phyloP scores from a whole-genome alignment of 306 rosid species.

The Senna siamea region DNA sequence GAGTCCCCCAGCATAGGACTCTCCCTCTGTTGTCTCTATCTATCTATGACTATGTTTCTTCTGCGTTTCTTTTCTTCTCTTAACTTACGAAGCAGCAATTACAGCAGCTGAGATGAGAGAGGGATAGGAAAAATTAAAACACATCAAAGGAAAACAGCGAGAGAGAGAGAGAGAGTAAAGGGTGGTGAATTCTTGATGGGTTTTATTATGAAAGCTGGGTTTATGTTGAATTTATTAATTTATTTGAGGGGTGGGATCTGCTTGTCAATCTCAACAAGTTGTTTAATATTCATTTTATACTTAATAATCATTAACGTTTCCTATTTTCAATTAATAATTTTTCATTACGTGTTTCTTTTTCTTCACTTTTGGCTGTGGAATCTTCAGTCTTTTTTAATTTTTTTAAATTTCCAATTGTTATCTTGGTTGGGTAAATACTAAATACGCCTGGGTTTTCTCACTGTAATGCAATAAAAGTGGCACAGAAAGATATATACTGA shows the following conservation, averaged over 20 bases:
- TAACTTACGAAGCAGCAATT: slow-evolving; percentile 48
- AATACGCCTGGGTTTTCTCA: slow-evolving; percentile 47
- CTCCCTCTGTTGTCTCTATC: slow-evolving; percentile 19
- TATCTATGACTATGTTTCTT: not conserved
- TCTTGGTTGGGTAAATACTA: slow-evolving; percentile 33
- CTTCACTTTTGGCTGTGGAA: slow-evolving; percentile 55
- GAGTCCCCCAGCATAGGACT: slow-evolving; percentile 78
- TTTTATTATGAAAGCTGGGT: slow-evolving; percentile 54
- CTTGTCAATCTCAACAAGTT: slow-evolving; percentile 65
- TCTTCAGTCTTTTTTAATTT: slow-evolving; percentile 45
- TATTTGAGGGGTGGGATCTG: slow-evolving; percentile 59
- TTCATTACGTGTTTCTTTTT: slow-evolving; percentile 35
- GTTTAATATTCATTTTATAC: slow-evolving; percentile 25
- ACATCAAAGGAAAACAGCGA: not conserved
- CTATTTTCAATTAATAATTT: slow-evolving; percentile 16
- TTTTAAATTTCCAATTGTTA: not conserved
- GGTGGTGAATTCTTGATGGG: slow-evolving; percentile 77
- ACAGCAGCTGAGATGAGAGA: slow-evolving; percentile 47
- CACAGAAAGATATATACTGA: slow-evolving; percentile 61
- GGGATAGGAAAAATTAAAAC: slow-evolving; percentile 45
- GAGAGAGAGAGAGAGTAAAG: slow-evolving; percentile 15
- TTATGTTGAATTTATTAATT: slow-evolving; percentile 70
- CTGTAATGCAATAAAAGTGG: slow-evolving; percentile 49
- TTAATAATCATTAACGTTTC: slow-evolving; percentile 37
- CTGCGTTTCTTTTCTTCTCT: slow-evolving; percentile 17